These are phyloP conservation scores for Boletus tylopilopsis DNA, from an alignment of 768 basidiomycete genomes.

Conservation along the genomic window DNA sequence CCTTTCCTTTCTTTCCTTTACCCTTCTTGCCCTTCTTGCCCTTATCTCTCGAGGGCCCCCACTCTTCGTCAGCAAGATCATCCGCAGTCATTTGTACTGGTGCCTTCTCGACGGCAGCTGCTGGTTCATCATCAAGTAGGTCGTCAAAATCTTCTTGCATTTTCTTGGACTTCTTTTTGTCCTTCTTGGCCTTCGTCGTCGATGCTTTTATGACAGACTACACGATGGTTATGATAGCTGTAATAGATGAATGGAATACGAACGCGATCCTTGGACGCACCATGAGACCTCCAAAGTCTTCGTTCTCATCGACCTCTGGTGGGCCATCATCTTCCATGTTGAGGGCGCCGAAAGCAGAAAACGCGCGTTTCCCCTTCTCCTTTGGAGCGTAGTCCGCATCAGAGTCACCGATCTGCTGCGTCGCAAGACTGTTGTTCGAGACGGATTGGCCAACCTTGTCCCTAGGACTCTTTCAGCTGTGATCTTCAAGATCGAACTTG, in stretches of 20 bases:
- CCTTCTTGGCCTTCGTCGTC: conserved; percentile 48
- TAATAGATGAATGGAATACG: not conserved
- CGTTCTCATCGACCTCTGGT: conserved; percentile 52
- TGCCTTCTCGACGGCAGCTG: conserved; percentile 31
- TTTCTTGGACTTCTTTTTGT: conserved; percentile 48
- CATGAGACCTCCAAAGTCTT: conserved; percentile 75
- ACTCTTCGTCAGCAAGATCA: conserved; percentile 71
- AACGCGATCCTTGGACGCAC: conserved; percentile 36
- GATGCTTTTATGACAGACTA: conserved; percentile 66
- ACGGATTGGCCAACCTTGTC: conserved; percentile 61
- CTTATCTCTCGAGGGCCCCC: conserved; percentile 42
- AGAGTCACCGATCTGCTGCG: conserved; percentile 31
- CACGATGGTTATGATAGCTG: not conserved
- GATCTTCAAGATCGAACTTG: conserved; percentile 15
- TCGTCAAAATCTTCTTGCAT: conserved; percentile 31
- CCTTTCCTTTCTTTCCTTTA: conserved; percentile 20
- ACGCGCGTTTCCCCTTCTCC: conserved; percentile 32
- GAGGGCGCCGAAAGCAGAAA: conserved; percentile 50
- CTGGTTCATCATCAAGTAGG: conserved; percentile 24
- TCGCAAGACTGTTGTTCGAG: conserved; percentile 36
- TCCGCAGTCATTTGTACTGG: conserved; percentile 60
- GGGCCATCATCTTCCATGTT: conserved; percentile 41
- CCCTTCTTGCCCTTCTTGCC: conserved; percentile 22
- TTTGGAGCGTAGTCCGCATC: conserved; percentile 40
- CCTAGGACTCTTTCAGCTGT: conserved; percentile 37